phyloP scores from a whole-genome alignment of 2,329 filamentous ascomycete genomes.

The Tympanopsis confertula region DNA sequence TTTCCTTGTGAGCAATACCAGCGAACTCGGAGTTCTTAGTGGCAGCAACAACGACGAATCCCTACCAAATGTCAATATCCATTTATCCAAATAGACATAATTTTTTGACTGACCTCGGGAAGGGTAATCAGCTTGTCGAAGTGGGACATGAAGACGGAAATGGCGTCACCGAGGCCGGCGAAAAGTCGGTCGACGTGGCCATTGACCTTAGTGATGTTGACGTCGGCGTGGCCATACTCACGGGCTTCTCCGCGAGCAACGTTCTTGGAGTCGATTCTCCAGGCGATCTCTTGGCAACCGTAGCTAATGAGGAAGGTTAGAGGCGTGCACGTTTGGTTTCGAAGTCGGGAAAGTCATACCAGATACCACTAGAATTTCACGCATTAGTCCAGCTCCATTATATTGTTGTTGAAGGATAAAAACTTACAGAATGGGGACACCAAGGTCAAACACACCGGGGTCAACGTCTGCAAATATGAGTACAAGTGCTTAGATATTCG shows the following conservation, averaged over 20 bases:
- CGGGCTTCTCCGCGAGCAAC: conserved; percentile 56
- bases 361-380: too few species aligned
- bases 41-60: conserved; percentile 63
- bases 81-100: too few species aligned
- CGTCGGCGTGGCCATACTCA: conserved; percentile 61
- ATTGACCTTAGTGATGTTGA: conserved; percentile 47
- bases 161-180: conserved; percentile 56
- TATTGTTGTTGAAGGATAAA: not conserved
- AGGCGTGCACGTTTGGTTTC: conserved; percentile 5
- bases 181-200: conserved; percentile 69
- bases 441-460: conserved; percentile 67
- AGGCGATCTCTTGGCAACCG: conserved; percentile 55
- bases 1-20: conserved; percentile 60
- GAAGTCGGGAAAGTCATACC: too few species aligned
- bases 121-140: conserved; percentile 71
- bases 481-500: not conserved
- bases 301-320: conserved; percentile 52
- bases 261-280: conserved; percentile 50
- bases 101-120: too few species aligned
- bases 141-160: conserved; percentile 78
- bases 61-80: too few species aligned
- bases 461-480: conserved; percentile 45
- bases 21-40: conserved; percentile 70
- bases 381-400: too few species aligned
- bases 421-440: conserved; percentile 41